These are phyloP conservation scores for Phytophthora pistaciae DNA, from an alignment of 352 stramenopile genomes.

Conservation along the genomic window DNA sequence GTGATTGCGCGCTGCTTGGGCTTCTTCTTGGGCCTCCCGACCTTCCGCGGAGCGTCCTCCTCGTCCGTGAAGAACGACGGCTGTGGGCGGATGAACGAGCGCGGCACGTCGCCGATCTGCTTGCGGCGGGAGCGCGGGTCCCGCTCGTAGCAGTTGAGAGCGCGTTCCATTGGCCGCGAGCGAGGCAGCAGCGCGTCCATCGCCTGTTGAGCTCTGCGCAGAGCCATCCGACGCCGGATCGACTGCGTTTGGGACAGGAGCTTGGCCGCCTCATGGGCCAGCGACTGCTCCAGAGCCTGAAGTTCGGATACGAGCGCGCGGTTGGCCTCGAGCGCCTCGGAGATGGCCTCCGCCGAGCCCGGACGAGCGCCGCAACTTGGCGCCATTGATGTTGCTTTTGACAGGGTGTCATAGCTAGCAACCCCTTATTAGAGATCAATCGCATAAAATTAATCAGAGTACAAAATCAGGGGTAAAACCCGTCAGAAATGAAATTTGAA, in stretches of 20 bases:
- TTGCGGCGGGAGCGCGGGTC: slow-evolving; percentile 5
- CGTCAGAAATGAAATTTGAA: no score
- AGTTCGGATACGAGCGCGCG: slow-evolving; percentile 54
- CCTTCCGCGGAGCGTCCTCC: slow-evolving; percentile 20
- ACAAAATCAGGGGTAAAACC: no score
- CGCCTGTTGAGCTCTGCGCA: slow-evolving; percentile 58
- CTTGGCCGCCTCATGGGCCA: slow-evolving; percentile 49
- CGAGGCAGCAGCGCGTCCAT: slow-evolving; percentile 46
- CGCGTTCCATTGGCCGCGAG: not conserved
- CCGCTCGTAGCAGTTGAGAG: slow-evolving; percentile 38
- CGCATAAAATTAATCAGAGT: no score
- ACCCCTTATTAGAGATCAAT: no score
- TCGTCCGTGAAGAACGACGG: slow-evolving; percentile 73
- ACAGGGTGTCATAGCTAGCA: no score
- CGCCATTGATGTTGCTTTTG: slow-evolving; percentile 17
- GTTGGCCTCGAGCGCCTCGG: slow-evolving; percentile 52
- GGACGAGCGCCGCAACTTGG: slow-evolving; percentile 2
- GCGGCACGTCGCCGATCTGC: slow-evolving; percentile 39
- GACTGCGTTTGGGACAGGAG: slow-evolving; percentile 48
- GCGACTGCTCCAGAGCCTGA: slow-evolving; percentile 34
- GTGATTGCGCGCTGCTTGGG: slow-evolving; percentile 18
- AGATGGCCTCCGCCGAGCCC: slow-evolving; percentile 12
- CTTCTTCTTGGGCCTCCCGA: slow-evolving; percentile 44
- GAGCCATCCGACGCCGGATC: slow-evolving; percentile 60
- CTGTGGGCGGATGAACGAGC: slow-evolving; percentile 67